These are phyloP conservation scores for Alternaria postmessia DNA, from an alignment of 2,329 filamentous ascomycete genomes.

Conservation along the genomic window DNA sequence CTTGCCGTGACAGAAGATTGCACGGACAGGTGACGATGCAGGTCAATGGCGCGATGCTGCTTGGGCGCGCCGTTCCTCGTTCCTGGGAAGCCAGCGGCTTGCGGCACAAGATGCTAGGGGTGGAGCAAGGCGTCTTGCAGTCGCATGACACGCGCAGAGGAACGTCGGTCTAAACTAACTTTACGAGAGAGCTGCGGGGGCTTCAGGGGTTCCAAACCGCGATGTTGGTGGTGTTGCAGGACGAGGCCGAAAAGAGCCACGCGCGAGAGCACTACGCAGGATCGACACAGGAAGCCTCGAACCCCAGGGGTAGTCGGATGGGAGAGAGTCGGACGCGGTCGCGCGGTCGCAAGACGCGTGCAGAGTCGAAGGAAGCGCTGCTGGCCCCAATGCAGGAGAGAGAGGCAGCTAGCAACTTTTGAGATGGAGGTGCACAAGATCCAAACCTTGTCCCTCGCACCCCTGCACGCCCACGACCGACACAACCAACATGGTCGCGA, in stretches of 20 bases:
- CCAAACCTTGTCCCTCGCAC: constrained; percentile 19
- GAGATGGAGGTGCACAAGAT: constrained; percentile 19
- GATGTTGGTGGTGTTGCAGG: constrained; percentile 26
- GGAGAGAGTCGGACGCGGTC: background rate
- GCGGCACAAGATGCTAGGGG: constrained; percentile 11
- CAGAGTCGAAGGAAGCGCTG: constrained; percentile 3
- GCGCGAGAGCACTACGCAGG: constrained; percentile 20
- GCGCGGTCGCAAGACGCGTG: constrained; percentile 9
- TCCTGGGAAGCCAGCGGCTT: constrained; percentile 3
- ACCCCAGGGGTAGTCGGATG: background rate
- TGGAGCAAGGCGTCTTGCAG: constrained; percentile 19
- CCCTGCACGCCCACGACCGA: constrained; percentile 13
- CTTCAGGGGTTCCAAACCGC: constrained; percentile 26
- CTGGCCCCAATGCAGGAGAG: constrained; percentile 17
- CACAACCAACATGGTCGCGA: constrained; percentile 2
- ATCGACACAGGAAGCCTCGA: constrained; percentile 8
- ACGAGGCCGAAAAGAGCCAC: constrained; percentile 26
- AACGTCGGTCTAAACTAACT: constrained; percentile 25
- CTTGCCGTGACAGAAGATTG: constrained; percentile 19
- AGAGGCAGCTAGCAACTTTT: constrained; percentile 14
- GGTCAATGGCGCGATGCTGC: constrained; percentile 18
- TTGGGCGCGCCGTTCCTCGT: constrained; percentile 11
- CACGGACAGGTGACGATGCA: constrained; percentile 16
- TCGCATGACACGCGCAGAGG: constrained; percentile 33
- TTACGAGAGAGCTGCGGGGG: constrained; percentile 23